Conservation (phyloP, 75 land plant genomes). For the Selaginella moellendorffii region DNA sequence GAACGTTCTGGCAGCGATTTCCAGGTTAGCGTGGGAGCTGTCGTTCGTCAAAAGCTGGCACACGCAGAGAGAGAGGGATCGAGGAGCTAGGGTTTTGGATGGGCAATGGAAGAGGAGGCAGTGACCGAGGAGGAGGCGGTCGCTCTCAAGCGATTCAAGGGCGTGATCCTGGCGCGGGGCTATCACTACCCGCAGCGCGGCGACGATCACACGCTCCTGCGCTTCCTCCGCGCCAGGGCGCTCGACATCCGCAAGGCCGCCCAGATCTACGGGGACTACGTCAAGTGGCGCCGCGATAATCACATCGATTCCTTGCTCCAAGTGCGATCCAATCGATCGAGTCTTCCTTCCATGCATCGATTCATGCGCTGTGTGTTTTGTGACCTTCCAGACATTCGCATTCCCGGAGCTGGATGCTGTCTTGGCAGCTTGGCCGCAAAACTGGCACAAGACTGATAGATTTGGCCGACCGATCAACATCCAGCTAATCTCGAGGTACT, state of each 20-base stretch:
- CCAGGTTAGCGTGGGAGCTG: too few species aligned
- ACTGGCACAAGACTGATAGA: constrained; percentile 6
- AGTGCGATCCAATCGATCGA: too few species aligned
- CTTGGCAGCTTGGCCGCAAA: constrained; percentile 6
- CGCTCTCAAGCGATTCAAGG: constrained; percentile 6
- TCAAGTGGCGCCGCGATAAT: constrained; percentile 6
- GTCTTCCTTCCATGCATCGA: background rate
- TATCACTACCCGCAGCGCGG: background rate
- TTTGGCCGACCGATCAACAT: constrained; percentile 3
- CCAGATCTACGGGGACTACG: background rate
- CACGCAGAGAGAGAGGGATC: too few species aligned
- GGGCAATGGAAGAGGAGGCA: too few species aligned
- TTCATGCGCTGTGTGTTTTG: background rate
- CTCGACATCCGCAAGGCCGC: background rate
- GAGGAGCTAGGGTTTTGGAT: too few species aligned
- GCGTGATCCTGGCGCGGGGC: background rate
- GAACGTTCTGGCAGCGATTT: too few species aligned
- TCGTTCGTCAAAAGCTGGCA: too few species aligned
- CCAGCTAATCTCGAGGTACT: background rate
- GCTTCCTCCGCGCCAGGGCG: constrained; percentile 1
- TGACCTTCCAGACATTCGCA: constrained; percentile 2
- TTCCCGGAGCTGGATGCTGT: constrained; percentile 4
- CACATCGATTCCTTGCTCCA: background rate
- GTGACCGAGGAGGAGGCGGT: background rate
- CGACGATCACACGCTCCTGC: constrained; percentile 1